phyloP scores from a whole-genome alignment of 306 rosid species.

The Cucurbita ficifolia region DNA sequence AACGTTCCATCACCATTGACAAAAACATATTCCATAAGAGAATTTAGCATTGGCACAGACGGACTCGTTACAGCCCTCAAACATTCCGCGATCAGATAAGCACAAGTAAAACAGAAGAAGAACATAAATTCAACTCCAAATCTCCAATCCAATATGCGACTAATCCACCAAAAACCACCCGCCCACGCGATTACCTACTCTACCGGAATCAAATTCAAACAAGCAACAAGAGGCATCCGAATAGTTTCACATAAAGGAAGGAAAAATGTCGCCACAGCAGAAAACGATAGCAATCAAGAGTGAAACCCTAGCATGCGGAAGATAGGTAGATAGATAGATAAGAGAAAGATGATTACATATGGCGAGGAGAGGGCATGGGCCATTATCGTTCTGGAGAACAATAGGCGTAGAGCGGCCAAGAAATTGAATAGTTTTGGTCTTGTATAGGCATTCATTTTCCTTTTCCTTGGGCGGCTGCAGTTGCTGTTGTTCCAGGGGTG shows the following conservation, averaged over 20 bases:
- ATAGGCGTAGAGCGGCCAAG: slow-evolving; percentile 83
- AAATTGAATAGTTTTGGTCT: slow-evolving; percentile 75
- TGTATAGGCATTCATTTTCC: slow-evolving; percentile 56
- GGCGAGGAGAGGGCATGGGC: slow-evolving; percentile 99
- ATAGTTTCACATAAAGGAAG: not conserved
- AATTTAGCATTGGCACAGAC: not conserved
- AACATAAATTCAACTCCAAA: not conserved
- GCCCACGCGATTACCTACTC: not conserved
- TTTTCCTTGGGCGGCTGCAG: not conserved
- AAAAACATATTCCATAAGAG: not conserved
- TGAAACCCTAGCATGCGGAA: slow-evolving; percentile 11
- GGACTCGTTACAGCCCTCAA: not conserved
- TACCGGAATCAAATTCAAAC: not conserved
- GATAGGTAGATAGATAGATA: not conserved
- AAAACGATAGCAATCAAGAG: slow-evolving; percentile 1
- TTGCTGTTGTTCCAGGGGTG: slow-evolving; percentile 1
- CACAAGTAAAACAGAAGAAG: not conserved
- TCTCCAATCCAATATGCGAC: slow-evolving; percentile 3
- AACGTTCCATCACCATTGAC: not conserved
- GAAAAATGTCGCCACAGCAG: not conserved
- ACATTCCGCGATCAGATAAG: not conserved
- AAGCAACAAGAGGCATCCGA: not conserved
- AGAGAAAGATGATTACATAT: slow-evolving; percentile 41
- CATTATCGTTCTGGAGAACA: slow-evolving; percentile 95
- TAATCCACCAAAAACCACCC: not conserved